phyloP scores from a whole-genome alignment of 208 protist species.

The Naegleria lovaniensis region DNA sequence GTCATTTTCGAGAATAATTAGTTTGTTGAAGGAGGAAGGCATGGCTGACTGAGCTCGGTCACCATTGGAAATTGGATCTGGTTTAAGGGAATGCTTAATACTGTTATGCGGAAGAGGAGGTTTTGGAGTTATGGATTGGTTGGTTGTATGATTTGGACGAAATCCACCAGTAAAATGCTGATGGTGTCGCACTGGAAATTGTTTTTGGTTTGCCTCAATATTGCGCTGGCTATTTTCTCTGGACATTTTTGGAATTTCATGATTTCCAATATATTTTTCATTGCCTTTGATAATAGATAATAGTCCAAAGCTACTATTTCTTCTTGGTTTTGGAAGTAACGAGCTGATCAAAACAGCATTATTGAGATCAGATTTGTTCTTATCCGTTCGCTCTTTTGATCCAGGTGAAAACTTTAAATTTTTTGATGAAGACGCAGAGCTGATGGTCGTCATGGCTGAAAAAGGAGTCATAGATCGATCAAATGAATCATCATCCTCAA shows the following conservation, averaged over 20 bases:
- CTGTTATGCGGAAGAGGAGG: background rate
- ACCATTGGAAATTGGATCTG: background rate
- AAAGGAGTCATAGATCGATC: background rate
- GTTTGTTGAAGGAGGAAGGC: background rate
- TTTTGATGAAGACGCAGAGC: background rate
- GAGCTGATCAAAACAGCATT: background rate
- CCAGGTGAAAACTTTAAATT: background rate
- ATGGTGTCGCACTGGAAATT: background rate
- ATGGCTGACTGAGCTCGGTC: background rate
- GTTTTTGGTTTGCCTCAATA: background rate
- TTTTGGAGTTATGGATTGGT: background rate
- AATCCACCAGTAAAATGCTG: background rate
- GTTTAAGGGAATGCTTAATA: background rate
- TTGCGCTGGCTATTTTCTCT: background rate
- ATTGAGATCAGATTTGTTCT: background rate
- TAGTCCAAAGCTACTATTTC: background rate
- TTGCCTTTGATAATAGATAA: background rate
- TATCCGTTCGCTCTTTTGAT: background rate
- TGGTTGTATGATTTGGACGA: background rate
- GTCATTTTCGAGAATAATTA: background rate
- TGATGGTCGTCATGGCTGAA: background rate
- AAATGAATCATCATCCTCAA: background rate
- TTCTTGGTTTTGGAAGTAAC: background rate
- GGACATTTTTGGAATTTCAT: background rate
- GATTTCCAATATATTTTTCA: background rate